These are phyloP conservation scores for Xylariaceae sp. DNA, from an alignment of 2,329 filamentous ascomycete genomes.

Conservation along the genomic window DNA sequence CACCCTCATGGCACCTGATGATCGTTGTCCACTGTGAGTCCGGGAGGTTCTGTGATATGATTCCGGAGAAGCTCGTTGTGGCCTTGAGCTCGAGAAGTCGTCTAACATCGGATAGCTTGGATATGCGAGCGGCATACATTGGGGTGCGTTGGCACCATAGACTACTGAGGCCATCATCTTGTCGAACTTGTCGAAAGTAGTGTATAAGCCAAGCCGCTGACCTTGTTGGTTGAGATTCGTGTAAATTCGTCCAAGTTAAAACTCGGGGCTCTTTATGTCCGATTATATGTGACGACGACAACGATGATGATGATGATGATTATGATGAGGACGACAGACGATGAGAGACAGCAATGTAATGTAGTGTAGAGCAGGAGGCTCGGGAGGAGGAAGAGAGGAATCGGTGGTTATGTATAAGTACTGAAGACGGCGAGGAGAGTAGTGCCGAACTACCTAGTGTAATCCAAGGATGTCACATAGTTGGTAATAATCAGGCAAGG, in stretches of 20 bases:
- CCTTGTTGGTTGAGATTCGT: not conserved
- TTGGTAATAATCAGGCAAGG: slow-evolving; percentile 19
- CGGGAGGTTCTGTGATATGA: slow-evolving; percentile 44
- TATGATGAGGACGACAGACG: not conserved
- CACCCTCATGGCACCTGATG: slow-evolving; percentile 51
- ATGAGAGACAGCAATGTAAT: not conserved
- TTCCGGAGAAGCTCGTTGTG: slow-evolving; percentile 45
- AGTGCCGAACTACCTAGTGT: slow-evolving; percentile 19
- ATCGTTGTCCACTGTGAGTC: slow-evolving; percentile 45
- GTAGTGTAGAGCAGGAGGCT: not conserved
- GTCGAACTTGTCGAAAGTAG: slow-evolving; percentile 18
- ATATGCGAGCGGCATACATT: slow-evolving; percentile 31
- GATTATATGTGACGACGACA: too few species aligned
- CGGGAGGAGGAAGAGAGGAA: slow-evolving; percentile 8
- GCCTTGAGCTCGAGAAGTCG: slow-evolving; percentile 39
- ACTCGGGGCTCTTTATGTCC: too few species aligned
- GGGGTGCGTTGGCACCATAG: slow-evolving; percentile 31
- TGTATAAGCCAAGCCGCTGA: not conserved
- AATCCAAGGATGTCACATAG: slow-evolving; percentile 29
- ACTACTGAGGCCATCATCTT: slow-evolving; percentile 34
- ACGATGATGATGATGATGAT: too few species aligned
- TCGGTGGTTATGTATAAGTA: slow-evolving; percentile 20
- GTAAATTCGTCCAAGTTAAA: not conserved
- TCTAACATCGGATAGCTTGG: slow-evolving; percentile 43
- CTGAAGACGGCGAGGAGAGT: slow-evolving; percentile 10